Percentiles rank a stretch among this genome's conserved stretches.
Evolutionary conservation across 768 basidiomycete species (phyloP).

Genomic region (Macrolepiota fuliginosa): DNA sequence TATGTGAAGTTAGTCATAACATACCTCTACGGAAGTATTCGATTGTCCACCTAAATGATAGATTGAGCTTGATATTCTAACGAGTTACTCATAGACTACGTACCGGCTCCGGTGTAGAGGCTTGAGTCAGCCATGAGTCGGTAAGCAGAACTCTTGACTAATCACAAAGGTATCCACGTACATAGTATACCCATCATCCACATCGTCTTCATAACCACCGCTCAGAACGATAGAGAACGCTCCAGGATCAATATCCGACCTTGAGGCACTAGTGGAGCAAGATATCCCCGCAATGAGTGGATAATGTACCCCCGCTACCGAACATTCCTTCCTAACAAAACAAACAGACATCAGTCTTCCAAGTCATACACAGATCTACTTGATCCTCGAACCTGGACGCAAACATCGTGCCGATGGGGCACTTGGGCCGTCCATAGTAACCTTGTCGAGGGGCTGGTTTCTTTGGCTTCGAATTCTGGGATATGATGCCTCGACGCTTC

Average conservation of each 20-base stretch:
- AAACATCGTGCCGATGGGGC: constrained; percentile 9
- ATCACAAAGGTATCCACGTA: constrained; percentile 17
- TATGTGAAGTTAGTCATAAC: neutral
- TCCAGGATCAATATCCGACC: constrained; percentile 18
- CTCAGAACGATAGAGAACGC: constrained; percentile 41
- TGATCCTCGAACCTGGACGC: neutral
- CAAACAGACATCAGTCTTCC: neutral
- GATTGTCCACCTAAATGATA: constrained; percentile 10
- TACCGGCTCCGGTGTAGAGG: constrained; percentile 40
- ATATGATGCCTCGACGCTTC: neutral
- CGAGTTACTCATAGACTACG: neutral
- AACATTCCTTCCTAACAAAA: constrained; percentile 27
- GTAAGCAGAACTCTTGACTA: neutral
- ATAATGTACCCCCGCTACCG: constrained; percentile 25
- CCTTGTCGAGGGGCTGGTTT: neutral
- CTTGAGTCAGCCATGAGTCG: constrained; percentile 18
- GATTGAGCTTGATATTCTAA: neutral
- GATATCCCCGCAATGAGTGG: constrained; percentile 33
- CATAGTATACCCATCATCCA: constrained; percentile 37
- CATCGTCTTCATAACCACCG: constrained; percentile 39
- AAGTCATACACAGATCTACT: neutral
- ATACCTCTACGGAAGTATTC: neutral
- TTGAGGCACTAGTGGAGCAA: constrained; percentile 15
- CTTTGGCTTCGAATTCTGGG: neutral
- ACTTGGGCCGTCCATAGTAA: constrained; percentile 6